Conservation (phyloP, 345 rosid species). For the Rubroshorea leprosula region DNA sequence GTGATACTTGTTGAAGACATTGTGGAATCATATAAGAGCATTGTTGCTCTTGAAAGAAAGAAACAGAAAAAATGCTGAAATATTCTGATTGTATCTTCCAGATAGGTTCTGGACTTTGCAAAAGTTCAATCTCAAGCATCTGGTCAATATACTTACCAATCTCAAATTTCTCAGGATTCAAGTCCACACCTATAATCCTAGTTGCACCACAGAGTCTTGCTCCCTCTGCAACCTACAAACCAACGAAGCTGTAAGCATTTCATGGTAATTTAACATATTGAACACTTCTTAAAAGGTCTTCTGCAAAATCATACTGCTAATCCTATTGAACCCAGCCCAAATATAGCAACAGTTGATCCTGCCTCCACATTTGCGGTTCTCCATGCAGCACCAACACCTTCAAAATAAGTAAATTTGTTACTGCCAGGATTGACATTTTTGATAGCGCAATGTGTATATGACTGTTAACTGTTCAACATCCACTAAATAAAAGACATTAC, state of each 20-base stretch:
- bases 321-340: slow-evolving; percentile 87
- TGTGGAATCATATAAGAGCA: slow-evolving; percentile 2
- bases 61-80: neutral
- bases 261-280: neutral
- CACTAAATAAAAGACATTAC: slow-evolving; percentile 22
- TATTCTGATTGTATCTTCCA: neutral
- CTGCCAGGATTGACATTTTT: no score
- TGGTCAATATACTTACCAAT: slow-evolving; percentile 41
- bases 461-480: neutral
- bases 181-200: slow-evolving; percentile 73
- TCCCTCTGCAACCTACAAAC: slow-evolving; percentile 75
- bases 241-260: neutral
- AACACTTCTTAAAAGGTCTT: neutral
- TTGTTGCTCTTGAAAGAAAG: no score
- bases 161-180: slow-evolving; percentile 59
- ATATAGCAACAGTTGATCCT: slow-evolving; percentile 80
- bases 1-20: no score
- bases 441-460: no score
- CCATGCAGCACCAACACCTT: slow-evolving; percentile 87
- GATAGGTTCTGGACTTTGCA: neutral
- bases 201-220: slow-evolving; percentile 71
- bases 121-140: neutral
- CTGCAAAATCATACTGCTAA: slow-evolving; percentile 51
- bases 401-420: neutral
- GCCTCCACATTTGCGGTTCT: slow-evolving; percentile 69